Evolutionary conservation across 495 filamentous ascomycete species (phyloP).

Genomic region (Lophiostoma macrostomum): DNA sequence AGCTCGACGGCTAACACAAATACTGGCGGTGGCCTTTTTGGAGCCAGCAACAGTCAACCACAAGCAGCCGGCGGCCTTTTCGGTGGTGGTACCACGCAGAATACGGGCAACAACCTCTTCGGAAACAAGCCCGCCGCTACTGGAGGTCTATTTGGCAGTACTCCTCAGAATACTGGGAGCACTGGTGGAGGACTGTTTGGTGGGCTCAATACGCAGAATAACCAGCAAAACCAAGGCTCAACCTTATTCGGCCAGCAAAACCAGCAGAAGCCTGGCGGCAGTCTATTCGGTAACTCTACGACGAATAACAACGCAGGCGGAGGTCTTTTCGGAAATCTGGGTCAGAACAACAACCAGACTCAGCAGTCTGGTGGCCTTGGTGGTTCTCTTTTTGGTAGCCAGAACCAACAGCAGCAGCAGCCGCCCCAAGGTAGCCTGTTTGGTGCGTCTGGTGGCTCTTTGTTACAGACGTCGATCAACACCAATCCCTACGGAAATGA

Average conservation of each 20-base stretch:
- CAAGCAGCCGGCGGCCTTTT: conserved; percentile 48
- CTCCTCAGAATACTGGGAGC: conserved; percentile 17
- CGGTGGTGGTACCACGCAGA: conserved; percentile 39
- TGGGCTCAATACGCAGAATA: conserved; percentile 51
- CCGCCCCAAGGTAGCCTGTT: conserved; percentile 68
- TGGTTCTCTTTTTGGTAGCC: conserved; percentile 37
- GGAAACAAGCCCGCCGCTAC: conserved; percentile 49
- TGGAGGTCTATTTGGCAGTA: conserved; percentile 28
- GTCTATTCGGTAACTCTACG: conserved; percentile 32
- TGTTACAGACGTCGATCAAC: conserved; percentile 69
- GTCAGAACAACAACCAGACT: conserved; percentile 32
- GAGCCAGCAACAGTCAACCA: conserved; percentile 35
- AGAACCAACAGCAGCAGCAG: conserved; percentile 39
- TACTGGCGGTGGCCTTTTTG: conserved; percentile 51
- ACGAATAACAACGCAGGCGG: conserved; percentile 40
- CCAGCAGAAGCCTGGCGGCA: conserved; percentile 32
- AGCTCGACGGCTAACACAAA: conserved; percentile 38
- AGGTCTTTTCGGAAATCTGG: conserved; percentile 35
- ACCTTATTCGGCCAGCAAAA: conserved; percentile 46
- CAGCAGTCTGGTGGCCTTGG: conserved; percentile 16
- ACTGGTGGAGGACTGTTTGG: conserved; percentile 53
- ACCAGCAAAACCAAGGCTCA: conserved; percentile 51
- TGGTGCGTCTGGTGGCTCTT: conserved; percentile 45
- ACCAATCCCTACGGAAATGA: conserved; percentile 80
- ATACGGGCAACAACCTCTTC: conserved; percentile 59